phyloP scores from a whole-genome alignment of 1,284 basidiomycete genomes.

The Anthracocystis panici-leucophaei region DNA sequence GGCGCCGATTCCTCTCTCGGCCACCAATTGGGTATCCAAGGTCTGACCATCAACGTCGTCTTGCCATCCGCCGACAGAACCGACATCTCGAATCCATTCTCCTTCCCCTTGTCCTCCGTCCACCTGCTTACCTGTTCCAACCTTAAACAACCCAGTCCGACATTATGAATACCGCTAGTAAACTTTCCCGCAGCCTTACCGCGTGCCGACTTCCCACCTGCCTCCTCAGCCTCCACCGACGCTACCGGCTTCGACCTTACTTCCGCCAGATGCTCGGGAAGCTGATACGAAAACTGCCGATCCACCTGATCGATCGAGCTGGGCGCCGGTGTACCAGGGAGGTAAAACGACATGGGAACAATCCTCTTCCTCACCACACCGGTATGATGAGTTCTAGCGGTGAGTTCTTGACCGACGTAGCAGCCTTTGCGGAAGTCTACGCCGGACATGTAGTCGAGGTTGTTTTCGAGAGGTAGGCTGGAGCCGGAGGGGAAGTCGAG shows the following conservation, averaged over 20 bases:
- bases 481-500: constrained; percentile 81
- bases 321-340: constrained; percentile 11
- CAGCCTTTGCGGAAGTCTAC: constrained; percentile 98
- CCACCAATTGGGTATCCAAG: constrained; percentile 59
- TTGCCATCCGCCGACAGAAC: constrained; percentile 25
- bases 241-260: constrained; percentile 36
- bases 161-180: constrained; percentile 54
- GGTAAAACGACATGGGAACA: constrained; percentile 76
- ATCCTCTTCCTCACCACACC: constrained; percentile 92
- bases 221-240: not conserved
- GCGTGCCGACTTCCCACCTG: constrained; percentile 22
- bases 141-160: constrained; percentile 59
- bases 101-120: constrained; percentile 16
- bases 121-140: constrained; percentile 60
- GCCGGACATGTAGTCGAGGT: constrained; percentile 91
- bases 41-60: constrained; percentile 40
- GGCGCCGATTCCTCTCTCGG: constrained; percentile 21
- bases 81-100: constrained; percentile 39
- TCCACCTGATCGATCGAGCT: constrained; percentile 13
- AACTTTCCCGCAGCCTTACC: constrained; percentile 63
- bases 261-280: constrained; percentile 35
- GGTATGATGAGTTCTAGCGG: constrained; percentile 94
- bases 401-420: constrained; percentile 97
- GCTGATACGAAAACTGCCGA: not conserved
- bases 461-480: constrained; percentile 91